Evolutionary conservation across 2,329 filamentous ascomycete genomes (phyloP).

Genomic region (Chaetomium sp.): DNA sequence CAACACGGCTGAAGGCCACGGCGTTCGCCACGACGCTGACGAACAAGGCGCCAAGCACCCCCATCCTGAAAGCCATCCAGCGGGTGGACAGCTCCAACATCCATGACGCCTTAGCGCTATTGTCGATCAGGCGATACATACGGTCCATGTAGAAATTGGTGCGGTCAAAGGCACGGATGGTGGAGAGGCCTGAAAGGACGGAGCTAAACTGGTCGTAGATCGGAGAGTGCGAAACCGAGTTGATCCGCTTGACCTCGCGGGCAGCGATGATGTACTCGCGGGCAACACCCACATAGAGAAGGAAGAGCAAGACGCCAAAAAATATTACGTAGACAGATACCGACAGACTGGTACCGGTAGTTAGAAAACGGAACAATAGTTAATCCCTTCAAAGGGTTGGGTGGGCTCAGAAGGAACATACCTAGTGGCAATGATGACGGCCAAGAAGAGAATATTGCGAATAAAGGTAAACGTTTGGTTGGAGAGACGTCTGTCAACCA

Average conservation of each 20-base stretch:
- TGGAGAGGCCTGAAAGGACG: conserved; percentile 35
- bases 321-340: conserved; percentile 33
- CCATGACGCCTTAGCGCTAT: conserved; percentile 29
- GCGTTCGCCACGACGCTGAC: conserved; percentile 32
- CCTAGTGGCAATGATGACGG: conserved; percentile 33
- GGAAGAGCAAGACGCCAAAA: conserved; percentile 30
- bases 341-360: conserved; percentile 21
- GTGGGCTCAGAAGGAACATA: conserved; percentile 12
- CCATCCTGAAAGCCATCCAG: conserved; percentile 36
- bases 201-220: conserved; percentile 38
- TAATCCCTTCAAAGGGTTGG: neutral
- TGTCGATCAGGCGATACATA: conserved; percentile 31
- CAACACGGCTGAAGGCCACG: conserved; percentile 31
- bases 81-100: conserved; percentile 27
- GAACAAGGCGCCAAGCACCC: conserved; percentile 35
- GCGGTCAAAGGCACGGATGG: conserved; percentile 36
- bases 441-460: conserved; percentile 25
- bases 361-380: neutral
- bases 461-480: conserved; percentile 27
- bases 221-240: conserved; percentile 36
- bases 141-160: conserved; percentile 31
- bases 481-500: conserved; percentile 32
- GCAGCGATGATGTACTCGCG: conserved; percentile 33
- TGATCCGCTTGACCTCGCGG: conserved; percentile 36
- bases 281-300: conserved; percentile 31